phyloP scores from a whole-genome alignment of 352 stramenopile genomes.

The Discostella stelligera region DNA sequence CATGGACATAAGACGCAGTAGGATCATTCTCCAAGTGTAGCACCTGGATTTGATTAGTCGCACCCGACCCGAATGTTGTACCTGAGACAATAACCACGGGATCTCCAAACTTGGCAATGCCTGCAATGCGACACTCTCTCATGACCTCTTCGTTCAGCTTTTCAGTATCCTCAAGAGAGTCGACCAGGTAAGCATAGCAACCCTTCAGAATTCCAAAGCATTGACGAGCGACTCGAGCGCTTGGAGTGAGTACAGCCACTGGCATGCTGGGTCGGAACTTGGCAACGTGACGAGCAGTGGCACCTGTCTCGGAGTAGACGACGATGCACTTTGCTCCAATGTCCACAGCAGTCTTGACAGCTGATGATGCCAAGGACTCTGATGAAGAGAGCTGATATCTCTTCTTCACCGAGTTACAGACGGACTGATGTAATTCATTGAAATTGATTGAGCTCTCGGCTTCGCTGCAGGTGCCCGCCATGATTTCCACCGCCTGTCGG shows the following conservation, averaged over 20 bases:
- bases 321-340: slow-evolving; percentile 95
- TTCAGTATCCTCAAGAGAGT: slow-evolving; percentile 45
- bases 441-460: slow-evolving; percentile 95
- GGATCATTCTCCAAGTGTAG: slow-evolving; percentile 28
- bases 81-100: slow-evolving; percentile 40
- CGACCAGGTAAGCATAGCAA: slow-evolving; percentile 56
- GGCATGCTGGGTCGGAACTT: slow-evolving; percentile 88
- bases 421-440: slow-evolving; percentile 91
- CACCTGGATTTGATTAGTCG: slow-evolving; percentile 50
- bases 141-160: slow-evolving; percentile 42
- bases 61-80: slow-evolving; percentile 30
- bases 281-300: slow-evolving; percentile 90
- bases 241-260: slow-evolving; percentile 68
- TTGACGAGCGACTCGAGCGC: slow-evolving; percentile 67
- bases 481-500: slow-evolving; percentile 91
- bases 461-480: slow-evolving; percentile 87
- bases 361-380: slow-evolving; percentile 95
- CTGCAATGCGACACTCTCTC: slow-evolving; percentile 38
- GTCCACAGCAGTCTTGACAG: slow-evolving; percentile 96
- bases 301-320: slow-evolving; percentile 93
- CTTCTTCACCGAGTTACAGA: slow-evolving; percentile 69
- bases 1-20: background rate
- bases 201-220: slow-evolving; percentile 72
- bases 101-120: slow-evolving; percentile 37
- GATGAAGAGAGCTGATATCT: slow-evolving; percentile 82